Percentiles rank a stretch among this genome's conserved stretches.
Evolutionary conservation across 1,284 basidiomycete species (phyloP).

Genomic region (Singerocomus rubriflavus): DNA sequence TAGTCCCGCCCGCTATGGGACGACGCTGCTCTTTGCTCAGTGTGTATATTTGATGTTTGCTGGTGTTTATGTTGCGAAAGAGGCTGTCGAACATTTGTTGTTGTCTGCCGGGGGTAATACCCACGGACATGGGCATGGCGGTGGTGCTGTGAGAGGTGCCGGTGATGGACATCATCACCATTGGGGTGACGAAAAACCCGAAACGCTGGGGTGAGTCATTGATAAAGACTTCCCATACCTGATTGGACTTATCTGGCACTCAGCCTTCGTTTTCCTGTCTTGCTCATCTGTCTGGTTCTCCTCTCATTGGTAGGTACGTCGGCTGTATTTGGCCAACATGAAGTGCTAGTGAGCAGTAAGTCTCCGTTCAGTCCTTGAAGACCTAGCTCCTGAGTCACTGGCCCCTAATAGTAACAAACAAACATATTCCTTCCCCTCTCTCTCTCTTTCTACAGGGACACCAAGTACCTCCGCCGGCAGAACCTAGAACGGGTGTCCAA

Average conservation of each 20-base stretch:
- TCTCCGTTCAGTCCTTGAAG: slow-evolving; percentile 1
- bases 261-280: slow-evolving; percentile 69
- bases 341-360: slow-evolving; percentile 32
- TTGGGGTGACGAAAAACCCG: slow-evolving; percentile 43
- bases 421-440: slow-evolving; percentile 26
- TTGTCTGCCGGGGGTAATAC: slow-evolving; percentile 48
- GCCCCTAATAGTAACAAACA: slow-evolving; percentile 29
- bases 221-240: background rate
- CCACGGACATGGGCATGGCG: slow-evolving; percentile 26
- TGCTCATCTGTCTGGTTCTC: slow-evolving; percentile 58
- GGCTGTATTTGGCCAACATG: slow-evolving; percentile 30
- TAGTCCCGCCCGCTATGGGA: slow-evolving; percentile 73
- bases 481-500: slow-evolving; percentile 9
- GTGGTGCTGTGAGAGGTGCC: slow-evolving; percentile 4
- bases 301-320: slow-evolving; percentile 45
- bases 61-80: slow-evolving; percentile 91
- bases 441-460: slow-evolving; percentile 17
- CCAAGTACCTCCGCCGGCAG: slow-evolving; percentile 1
- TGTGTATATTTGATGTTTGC: slow-evolving; percentile 88
- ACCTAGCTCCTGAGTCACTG: background rate
- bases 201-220: slow-evolving; percentile 39
- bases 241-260: slow-evolving; percentile 3
- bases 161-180: slow-evolving; percentile 64
- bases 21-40: slow-evolving; percentile 83
- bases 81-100: slow-evolving; percentile 82